Conservation (phyloP, 495 filamentous ascomycete species). For the Cladorrhinum samala region DNA sequence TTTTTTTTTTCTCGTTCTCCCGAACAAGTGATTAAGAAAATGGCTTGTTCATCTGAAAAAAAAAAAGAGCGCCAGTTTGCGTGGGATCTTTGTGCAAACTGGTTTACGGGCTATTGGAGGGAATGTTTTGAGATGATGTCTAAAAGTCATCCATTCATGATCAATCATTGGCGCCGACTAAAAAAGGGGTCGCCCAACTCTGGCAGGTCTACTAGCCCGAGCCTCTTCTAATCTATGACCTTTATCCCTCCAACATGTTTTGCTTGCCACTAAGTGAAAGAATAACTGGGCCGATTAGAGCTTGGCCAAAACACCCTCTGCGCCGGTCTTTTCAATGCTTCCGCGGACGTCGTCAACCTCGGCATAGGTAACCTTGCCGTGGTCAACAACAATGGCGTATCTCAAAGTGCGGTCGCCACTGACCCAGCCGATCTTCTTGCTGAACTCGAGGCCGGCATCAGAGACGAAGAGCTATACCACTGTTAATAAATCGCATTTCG, state of each 20-base stretch:
- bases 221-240: conserved; percentile 7
- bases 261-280: no score
- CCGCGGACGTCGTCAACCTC: conserved; percentile 69
- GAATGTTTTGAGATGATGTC: background rate
- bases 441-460: conserved; percentile 71
- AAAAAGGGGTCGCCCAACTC: background rate
- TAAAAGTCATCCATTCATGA: background rate
- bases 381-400: conserved; percentile 82
- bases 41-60: conserved; percentile 22
- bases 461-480: conserved; percentile 74
- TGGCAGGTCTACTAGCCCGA: background rate
- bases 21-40: conserved; percentile 15
- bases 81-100: conserved; percentile 24
- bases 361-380: conserved; percentile 85
- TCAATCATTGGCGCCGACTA: background rate
- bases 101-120: no score
- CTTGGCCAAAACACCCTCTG: conserved; percentile 65
- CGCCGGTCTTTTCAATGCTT: conserved; percentile 63
- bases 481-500: background rate
- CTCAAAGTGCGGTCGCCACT: conserved; percentile 66
- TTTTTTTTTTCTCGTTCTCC: background rate
- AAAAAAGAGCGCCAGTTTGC: conserved; percentile 23
- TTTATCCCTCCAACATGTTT: background rate
- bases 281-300: conserved; percentile 37
- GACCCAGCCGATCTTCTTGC: conserved; percentile 77